A percentile compares a stretch with the other conserved stretches of the same genome.
Evolutionary conservation across 345 rosid genomes (phyloP).

Genomic region (Syzygium aromaticum): DNA sequence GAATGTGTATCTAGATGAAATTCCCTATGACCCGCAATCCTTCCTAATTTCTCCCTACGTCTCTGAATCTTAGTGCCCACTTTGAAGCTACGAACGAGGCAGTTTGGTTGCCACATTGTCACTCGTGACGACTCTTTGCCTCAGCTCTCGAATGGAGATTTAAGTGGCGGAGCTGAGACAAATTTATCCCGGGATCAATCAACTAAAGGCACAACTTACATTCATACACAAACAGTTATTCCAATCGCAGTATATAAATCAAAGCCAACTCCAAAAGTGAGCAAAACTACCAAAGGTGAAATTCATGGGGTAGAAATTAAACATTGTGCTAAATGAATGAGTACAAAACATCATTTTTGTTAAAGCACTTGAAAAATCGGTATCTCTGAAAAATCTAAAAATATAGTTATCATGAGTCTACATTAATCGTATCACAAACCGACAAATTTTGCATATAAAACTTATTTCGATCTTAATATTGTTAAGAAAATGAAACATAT

Average conservation of each 20-base stretch:
- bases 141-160: background rate
- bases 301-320: background rate
- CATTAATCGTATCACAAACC: background rate
- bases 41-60: background rate
- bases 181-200: background rate
- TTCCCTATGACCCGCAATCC: background rate
- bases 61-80: background rate
- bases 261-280: background rate
- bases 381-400: background rate
- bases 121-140: background rate
- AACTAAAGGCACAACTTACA: background rate
- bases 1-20: background rate
- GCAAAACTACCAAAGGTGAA: background rate
- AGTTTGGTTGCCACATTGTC: background rate
- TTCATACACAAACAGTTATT: background rate
- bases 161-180: background rate
- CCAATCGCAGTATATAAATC: background rate
- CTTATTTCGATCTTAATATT: too few relatives aligned
- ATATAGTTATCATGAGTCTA: background rate
- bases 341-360: background rate
- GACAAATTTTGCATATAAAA: background rate
- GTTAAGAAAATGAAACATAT: too few relatives aligned
- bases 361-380: too few relatives aligned
- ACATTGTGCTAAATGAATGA: background rate
- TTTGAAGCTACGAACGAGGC: background rate